Percentiles rank a stretch among this genome's conserved stretches.
Conservation (phyloP, 2,329 filamentous ascomycete species). For the Botrytis pseudocinerea region DNA sequence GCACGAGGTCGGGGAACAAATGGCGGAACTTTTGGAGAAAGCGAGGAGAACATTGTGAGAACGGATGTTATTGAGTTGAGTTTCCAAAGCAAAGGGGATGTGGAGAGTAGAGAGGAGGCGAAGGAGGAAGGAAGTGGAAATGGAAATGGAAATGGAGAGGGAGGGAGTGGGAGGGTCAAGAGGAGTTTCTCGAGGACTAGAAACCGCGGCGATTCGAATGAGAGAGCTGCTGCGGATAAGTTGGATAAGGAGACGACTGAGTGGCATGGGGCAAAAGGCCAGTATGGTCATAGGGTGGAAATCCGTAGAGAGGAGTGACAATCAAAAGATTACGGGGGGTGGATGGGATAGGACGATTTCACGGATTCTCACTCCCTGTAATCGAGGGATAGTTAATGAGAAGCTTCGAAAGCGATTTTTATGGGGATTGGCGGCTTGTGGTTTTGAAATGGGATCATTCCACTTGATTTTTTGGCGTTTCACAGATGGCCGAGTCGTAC, state of each 20-base stretch:
- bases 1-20: not conserved
- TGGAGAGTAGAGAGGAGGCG: not conserved
- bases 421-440: no score
- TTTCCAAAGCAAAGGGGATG: conserved; percentile 23
- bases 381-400: not conserved
- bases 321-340: not conserved
- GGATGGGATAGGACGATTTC: not conserved
- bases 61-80: conserved; percentile 30
- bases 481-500: not conserved
- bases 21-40: conserved; percentile 15
- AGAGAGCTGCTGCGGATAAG: not conserved
- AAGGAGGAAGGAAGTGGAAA: not conserved
- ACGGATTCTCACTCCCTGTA: not conserved
- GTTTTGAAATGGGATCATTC: not conserved
- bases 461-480: not conserved
- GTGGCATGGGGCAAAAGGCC: not conserved
- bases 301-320: conserved; percentile 6
- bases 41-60: conserved; percentile 30
- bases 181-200: not conserved
- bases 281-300: conserved; percentile 10
- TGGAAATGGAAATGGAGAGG: not conserved
- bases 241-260: not conserved
- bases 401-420: not conserved
- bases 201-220: not conserved
- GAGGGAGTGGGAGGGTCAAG: not conserved